Evolutionary conservation across 129 eudicot species (phyloP), one percentile per base, ranked within the genome.

Genomic region (Tagetes patula): DNA sequence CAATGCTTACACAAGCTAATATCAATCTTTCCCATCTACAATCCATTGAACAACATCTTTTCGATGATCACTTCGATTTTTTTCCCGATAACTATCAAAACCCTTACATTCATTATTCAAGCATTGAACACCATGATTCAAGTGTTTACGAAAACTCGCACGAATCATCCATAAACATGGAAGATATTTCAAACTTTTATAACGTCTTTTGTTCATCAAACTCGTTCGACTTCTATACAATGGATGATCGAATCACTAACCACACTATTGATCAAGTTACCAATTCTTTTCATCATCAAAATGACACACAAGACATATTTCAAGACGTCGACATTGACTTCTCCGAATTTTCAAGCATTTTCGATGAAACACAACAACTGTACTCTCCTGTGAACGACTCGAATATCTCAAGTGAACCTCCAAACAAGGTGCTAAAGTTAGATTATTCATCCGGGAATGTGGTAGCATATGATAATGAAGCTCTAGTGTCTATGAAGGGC

Each of bases 31-130:
- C 78, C 46, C 39, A 46, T 53, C 84, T 83, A 32, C 52, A 79
- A 30, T 79, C 73, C 67, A 71, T 79, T n/a, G 62, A 10, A 41
- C 53, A 75, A 0, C 75, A 79, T 71, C 84, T 83, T 40, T 62
- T 75, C 10, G 73, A 70, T 43, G 84, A 83, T 65, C 76, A 55
- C 67, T 41, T 30, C 36, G 45, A 70, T 2, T 0, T 65, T 48
- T 62, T 59, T 75, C 74, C 56, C 34, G 14, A 71, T 20, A 42
- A 39, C 13, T 10, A 70, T 14, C 59, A 61, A 53, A 70, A 63
- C 59, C 37, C 27, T 20, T 20, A 20, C 27, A 20, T 20, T 20
- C 27, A 20, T 20, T 20, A 3, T n/a, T 2, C 67, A 1, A 20
- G 54, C 31, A 31, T 41, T 8, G 47, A 68, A 14, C 36, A 40